These are phyloP conservation scores for Tripterygium wilfordii DNA, from an alignment of 177 flowering plant genomes.

Conservation along the genomic window DNA sequence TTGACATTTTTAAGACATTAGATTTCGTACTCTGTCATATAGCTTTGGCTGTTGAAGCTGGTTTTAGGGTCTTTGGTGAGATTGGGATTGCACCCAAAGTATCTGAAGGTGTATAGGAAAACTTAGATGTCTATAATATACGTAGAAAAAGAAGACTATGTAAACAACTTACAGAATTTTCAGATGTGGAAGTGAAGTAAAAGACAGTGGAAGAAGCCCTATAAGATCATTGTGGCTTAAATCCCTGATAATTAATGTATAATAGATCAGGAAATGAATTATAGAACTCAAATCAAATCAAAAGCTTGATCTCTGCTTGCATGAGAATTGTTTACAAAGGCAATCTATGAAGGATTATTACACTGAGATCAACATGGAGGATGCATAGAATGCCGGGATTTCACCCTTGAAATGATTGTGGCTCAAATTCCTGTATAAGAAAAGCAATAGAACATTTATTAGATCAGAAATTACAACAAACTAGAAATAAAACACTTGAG, in stretches of 20 bases:
- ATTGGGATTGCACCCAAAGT: slow-evolving; percentile 56
- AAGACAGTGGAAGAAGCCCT: slow-evolving; percentile 44
- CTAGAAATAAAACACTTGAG: too few relatives aligned
- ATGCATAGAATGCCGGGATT: slow-evolving; percentile 33
- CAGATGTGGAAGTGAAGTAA: slow-evolving; percentile 35
- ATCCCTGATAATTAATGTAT: slow-evolving; percentile 57
- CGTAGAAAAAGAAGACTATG: too few relatives aligned
- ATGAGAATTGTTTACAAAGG: not conserved
- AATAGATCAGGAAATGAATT: too few relatives aligned
- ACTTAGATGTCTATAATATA: not conserved
- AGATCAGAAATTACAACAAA: too few relatives aligned
- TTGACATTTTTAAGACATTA: too few relatives aligned
- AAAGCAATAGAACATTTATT: not conserved
- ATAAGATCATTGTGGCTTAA: slow-evolving; percentile 48
- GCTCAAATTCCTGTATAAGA: slow-evolving; percentile 45
- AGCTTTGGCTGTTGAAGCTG: slow-evolving; percentile 24
- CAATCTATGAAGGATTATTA: slow-evolving; percentile 16
- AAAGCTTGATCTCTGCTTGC: too few relatives aligned
- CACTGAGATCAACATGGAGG: slow-evolving; percentile 40
- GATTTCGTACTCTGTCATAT: slow-evolving; percentile 53
- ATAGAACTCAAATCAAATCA: too few relatives aligned
- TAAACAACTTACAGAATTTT: slow-evolving; percentile 42
- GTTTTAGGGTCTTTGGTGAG: slow-evolving; percentile 26
- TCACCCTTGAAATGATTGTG: slow-evolving; percentile 35
- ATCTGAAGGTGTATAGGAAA: slow-evolving; percentile 26